Evolutionary conservation across 1,284 basidiomycete genomes (phyloP).

Genomic region (Lentinula novae-zelandiae): DNA sequence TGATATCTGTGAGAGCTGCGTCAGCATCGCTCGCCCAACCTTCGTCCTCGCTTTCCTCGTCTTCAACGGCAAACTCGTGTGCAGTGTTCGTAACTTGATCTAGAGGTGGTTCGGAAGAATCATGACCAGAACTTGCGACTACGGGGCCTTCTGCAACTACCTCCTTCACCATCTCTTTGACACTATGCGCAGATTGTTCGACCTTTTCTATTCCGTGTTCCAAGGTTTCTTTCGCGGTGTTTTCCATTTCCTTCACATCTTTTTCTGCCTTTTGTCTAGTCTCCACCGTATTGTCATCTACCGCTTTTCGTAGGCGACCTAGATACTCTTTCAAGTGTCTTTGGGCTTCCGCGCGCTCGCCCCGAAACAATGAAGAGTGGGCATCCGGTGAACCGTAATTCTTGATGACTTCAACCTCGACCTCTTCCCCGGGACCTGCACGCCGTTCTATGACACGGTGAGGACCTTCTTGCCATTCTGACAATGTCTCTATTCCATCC

Average conservation of each 20-base stretch:
- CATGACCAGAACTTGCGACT: neutral
- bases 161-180: neutral
- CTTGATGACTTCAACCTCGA: constrained; percentile 59
- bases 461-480: constrained; percentile 69
- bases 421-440: constrained; percentile 57
- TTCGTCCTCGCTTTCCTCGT: constrained; percentile 24
- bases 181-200: constrained; percentile 11
- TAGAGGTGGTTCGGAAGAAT: neutral
- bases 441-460: constrained; percentile 65
- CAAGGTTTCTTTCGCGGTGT: constrained; percentile 21
- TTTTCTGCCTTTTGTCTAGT: constrained; percentile 22
- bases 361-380: constrained; percentile 12
- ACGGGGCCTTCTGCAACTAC: neutral
- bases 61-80: neutral
- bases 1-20: neutral
- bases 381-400: constrained; percentile 29
- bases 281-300: constrained; percentile 16
- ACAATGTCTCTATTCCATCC: constrained; percentile 38
- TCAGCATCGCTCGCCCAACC: constrained; percentile 25
- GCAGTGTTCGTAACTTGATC: neutral
- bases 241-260: constrained; percentile 28
- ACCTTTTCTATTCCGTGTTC: constrained; percentile 14
- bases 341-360: constrained; percentile 19
- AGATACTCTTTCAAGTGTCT: constrained; percentile 17
- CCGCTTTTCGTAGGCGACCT: constrained; percentile 20